Conservation (phyloP, 352 stramenopile genomes). For the Saprolegnia parasitica region DNA sequence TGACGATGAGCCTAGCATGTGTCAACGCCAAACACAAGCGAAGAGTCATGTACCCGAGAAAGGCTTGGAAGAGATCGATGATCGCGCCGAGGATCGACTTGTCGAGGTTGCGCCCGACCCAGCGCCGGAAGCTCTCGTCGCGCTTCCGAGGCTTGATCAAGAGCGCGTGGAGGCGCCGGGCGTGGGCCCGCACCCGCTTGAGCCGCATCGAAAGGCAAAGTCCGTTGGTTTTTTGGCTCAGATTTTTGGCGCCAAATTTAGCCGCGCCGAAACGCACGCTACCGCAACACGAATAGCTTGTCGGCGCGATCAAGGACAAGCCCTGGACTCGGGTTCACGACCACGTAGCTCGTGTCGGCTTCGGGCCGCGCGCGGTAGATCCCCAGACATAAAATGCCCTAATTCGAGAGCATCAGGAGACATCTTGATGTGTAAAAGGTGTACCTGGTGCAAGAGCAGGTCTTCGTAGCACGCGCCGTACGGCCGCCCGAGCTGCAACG, state of each 20-base stretch:
- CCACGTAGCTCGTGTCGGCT: conserved; percentile 46
- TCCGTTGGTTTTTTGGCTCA: too few species aligned
- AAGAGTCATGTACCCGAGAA: conserved; percentile 4
- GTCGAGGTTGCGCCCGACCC: conserved; percentile 24
- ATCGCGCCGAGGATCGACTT: conserved; percentile 4
- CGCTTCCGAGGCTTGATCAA: conserved; percentile 15
- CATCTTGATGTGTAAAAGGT: neutral
- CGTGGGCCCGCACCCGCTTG: too few species aligned
- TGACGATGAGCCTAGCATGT: conserved; percentile 6
- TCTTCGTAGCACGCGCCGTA: conserved; percentile 56
- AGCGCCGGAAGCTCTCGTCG: conserved; percentile 12
- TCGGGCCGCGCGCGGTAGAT: conserved; percentile 44
- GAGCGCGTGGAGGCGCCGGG: too few species aligned
- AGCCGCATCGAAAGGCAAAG: too few species aligned
- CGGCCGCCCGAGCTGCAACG: conserved; percentile 49
- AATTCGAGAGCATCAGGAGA: neutral
- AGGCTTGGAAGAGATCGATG: conserved; percentile 23
- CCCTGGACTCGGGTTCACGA: conserved; percentile 58
- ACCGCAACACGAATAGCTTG: conserved; percentile 60
- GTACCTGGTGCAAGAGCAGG: conserved; percentile 40
- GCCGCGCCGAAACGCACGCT: neutral
- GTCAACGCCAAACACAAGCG: too few species aligned
- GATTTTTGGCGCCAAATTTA: conserved; percentile 33
- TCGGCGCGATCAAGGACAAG: conserved; percentile 55
- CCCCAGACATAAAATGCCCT: conserved; percentile 54